Conservation (phyloP, 257 asterid genomes). For the Nicotiana undulata region DNA sequence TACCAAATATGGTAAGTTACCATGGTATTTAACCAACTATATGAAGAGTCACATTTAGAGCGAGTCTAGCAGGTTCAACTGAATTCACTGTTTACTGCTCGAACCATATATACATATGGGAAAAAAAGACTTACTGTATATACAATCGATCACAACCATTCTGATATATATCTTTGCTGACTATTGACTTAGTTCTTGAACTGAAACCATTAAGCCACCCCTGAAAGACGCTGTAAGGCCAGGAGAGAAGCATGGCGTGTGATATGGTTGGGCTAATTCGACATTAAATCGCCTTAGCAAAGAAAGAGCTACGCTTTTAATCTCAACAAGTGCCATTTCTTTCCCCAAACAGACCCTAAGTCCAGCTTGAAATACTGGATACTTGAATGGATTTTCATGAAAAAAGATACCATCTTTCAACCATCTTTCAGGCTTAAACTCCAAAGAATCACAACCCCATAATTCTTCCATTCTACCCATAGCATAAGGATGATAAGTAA, state of each 20-base stretch:
- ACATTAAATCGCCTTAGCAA: slow-evolving; percentile 39
- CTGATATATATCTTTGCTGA: neutral
- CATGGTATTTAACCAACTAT: too few species aligned
- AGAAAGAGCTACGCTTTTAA: slow-evolving; percentile 50
- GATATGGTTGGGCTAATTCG: slow-evolving; percentile 21
- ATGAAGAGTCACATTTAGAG: neutral
- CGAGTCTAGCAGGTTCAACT: neutral
- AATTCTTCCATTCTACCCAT: slow-evolving; percentile 42
- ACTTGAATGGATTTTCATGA: slow-evolving; percentile 38
- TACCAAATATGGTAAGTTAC: neutral
- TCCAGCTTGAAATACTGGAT: slow-evolving; percentile 45
- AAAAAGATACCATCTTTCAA: slow-evolving; percentile 28
- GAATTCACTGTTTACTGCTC: neutral
- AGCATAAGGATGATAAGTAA: slow-evolving; percentile 43
- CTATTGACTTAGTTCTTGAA: slow-evolving; percentile 16
- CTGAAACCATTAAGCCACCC: slow-evolving; percentile 44
- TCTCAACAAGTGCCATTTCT: slow-evolving; percentile 39
- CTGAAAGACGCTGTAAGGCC: slow-evolving; percentile 69
- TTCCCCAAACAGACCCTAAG: slow-evolving; percentile 39
- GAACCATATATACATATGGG: neutral
- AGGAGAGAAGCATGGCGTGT: slow-evolving; percentile 49
- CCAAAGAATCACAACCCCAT: slow-evolving; percentile 37
- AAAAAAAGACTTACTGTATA: too few species aligned
- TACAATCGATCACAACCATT: neutral
- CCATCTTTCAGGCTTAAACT: slow-evolving; percentile 41